A percentile compares a stretch with the other conserved stretches of the same genome.
These are phyloP conservation scores for Rhodosporidiobolus sp. DNA, from an alignment of 768 basidiomycete species.

Conservation along the genomic window DNA sequence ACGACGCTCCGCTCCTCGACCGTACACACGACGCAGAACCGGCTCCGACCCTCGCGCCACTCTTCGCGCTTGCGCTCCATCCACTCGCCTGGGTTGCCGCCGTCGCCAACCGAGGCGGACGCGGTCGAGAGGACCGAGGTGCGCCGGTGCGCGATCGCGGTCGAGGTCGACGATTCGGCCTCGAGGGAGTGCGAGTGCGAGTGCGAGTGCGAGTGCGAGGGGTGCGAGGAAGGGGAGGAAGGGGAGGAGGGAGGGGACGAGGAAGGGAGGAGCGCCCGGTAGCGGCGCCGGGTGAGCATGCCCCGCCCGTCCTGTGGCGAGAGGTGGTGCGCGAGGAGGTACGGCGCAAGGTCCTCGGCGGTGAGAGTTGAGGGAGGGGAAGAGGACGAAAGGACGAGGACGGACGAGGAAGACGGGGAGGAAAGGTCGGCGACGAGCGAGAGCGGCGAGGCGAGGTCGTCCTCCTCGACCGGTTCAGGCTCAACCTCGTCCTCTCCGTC, in stretches of 20 bases:
- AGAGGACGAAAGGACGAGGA: neutral
- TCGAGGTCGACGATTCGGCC: neutral
- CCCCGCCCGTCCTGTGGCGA: neutral
- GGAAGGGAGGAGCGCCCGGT: slow-evolving; percentile 4
- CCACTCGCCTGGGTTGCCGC: neutral
- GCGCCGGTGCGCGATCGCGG: slow-evolving; percentile 3
- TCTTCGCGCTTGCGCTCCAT: slow-evolving; percentile 6
- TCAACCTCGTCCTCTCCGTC: neutral
- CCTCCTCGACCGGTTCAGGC: neutral
- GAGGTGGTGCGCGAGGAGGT: slow-evolving; percentile 33
- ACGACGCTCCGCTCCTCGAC: slow-evolving; percentile 27
- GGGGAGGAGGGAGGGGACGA: neutral
- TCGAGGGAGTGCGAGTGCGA: too few species aligned
- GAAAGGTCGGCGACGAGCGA: neutral
- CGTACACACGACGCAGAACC: slow-evolving; percentile 35
- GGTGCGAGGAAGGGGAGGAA: neutral
- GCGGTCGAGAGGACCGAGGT: neutral
- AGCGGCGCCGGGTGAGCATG: slow-evolving; percentile 17
- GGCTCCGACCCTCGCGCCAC: slow-evolving; percentile 13
- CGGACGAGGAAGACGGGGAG: neutral
- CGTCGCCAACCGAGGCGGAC: too few species aligned
- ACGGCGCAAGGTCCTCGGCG: slow-evolving; percentile 21
- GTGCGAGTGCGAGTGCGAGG: neutral
- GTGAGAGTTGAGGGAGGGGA: too few species aligned
- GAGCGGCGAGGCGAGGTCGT: neutral